Evolutionary conservation across 1,139 yeast species (phyloP).

Genomic region (Geotrichum citri-aurantii): DNA sequence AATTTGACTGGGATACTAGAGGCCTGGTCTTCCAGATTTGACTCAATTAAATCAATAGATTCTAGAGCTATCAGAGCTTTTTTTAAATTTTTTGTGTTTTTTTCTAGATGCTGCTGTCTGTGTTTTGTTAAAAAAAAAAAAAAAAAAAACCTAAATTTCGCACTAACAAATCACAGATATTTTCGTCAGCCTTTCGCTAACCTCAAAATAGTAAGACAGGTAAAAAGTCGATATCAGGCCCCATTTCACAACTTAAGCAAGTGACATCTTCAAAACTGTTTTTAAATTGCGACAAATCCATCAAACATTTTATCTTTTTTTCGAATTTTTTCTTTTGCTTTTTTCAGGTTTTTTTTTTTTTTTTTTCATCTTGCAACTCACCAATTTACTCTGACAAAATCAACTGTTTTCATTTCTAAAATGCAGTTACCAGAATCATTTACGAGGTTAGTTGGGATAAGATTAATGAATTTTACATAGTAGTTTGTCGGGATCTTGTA

Average conservation of each 20-base stretch:
- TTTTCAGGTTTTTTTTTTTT: not conserved
- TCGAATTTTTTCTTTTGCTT: not conserved
- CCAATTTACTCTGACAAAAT: not conserved
- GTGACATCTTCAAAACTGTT: conserved; percentile 5
- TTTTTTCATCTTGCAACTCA: not conserved
- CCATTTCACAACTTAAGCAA: conserved; percentile 9
- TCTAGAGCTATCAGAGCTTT: not conserved
- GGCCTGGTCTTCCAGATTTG: no score
- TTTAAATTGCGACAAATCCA: conserved; percentile 15
- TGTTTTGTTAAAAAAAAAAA: not conserved
- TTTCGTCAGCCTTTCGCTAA: not conserved
- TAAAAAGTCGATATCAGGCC: conserved; percentile 5
- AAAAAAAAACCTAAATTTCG: not conserved
- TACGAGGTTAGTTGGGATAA: conserved; percentile 7
- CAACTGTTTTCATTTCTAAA: not conserved
- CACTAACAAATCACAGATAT: not conserved
- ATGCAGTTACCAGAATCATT: conserved; percentile 15
- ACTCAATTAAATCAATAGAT: no score
- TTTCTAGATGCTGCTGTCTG: not conserved
- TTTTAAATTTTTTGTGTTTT: no score
- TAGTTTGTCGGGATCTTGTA: not conserved
- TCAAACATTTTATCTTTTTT: not conserved
- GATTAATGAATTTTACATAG: not conserved
- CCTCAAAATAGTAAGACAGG: not conserved
- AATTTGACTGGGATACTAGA: not conserved